Evolutionary conservation across 306 rosid species (phyloP).

Genomic region (Acmispon strigosus): DNA sequence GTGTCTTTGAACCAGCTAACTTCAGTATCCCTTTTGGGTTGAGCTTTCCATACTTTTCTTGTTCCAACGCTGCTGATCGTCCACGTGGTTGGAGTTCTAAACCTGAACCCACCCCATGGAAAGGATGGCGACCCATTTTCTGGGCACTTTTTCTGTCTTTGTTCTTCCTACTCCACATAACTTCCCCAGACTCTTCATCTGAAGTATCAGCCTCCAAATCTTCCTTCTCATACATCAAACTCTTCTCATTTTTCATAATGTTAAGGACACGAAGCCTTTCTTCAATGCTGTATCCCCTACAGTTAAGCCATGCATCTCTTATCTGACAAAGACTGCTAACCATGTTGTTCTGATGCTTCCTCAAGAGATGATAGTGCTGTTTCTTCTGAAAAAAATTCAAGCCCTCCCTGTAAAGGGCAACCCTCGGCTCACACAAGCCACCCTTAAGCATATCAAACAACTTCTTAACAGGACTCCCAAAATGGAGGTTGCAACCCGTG

Average conservation of each 20-base stretch:
- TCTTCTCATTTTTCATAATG: constrained; percentile 78
- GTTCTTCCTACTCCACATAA: constrained; percentile 42
- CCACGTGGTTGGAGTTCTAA: constrained; percentile 42
- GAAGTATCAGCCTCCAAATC: constrained; percentile 64
- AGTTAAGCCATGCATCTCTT: constrained; percentile 93
- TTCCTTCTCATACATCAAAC: constrained; percentile 86
- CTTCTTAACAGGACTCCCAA: constrained; percentile 79
- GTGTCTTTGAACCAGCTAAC: constrained; percentile 55
- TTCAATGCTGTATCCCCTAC: constrained; percentile 85
- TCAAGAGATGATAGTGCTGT: constrained; percentile 78
- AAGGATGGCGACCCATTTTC: constrained; percentile 40
- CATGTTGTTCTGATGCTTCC: constrained; percentile 87
- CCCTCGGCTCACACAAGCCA: constrained; percentile 96
- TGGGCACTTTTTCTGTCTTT: constrained; percentile 51
- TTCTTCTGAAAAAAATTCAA: constrained; percentile 69
- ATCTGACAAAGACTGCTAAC: constrained; percentile 84
- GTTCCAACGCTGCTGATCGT: constrained; percentile 29
- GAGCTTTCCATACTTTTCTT: constrained; percentile 52
- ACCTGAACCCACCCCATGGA: constrained; percentile 43
- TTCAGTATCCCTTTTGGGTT: constrained; percentile 73
- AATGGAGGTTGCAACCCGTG: constrained; percentile 73
- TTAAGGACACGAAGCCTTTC: constrained; percentile 88
- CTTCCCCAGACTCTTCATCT: constrained; percentile 67
- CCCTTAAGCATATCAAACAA: constrained; percentile 89
- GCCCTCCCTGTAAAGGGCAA: constrained; percentile 91